These are phyloP conservation scores for Tetragonia tetragonoides DNA, from an alignment of 148 eudicot species.

Conservation along the genomic window DNA sequence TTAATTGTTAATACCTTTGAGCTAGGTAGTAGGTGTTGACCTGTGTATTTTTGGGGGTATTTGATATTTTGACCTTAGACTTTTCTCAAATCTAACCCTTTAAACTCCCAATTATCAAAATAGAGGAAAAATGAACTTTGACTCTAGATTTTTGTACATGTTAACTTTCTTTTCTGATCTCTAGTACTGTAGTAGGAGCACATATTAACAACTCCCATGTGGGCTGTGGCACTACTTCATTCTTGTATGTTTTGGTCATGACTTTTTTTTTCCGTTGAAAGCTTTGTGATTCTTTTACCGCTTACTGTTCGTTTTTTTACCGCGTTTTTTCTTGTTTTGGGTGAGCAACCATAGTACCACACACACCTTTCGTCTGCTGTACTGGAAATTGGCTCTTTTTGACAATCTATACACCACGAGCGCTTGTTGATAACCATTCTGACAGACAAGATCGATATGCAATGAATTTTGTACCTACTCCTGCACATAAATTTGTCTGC, in stretches of 20 bases:
- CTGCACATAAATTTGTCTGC: not conserved
- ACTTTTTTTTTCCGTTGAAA: not conserved
- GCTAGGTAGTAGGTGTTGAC: too few relatives aligned
- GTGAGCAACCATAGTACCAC: not conserved
- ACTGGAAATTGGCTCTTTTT: slow-evolving; percentile 15
- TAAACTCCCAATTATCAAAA: too few relatives aligned
- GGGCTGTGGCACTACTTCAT: too few relatives aligned
- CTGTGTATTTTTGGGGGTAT: too few relatives aligned
- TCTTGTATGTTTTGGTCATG: not conserved
- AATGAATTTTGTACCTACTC: slow-evolving; percentile 13
- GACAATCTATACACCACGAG: slow-evolving; percentile 3
- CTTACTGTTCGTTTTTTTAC: not conserved
- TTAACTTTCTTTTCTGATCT: too few relatives aligned
- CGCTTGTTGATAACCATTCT: slow-evolving; percentile 19
- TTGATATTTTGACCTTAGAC: too few relatives aligned
- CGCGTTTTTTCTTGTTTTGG: not conserved
- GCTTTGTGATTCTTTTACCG: not conserved
- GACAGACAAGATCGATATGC: slow-evolving; percentile 18
- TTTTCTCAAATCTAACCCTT: too few relatives aligned
- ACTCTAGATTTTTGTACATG: too few relatives aligned
- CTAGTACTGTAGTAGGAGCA: too few relatives aligned
- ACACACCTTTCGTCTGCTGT: not conserved
- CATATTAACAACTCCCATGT: too few relatives aligned
- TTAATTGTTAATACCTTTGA: too few relatives aligned
- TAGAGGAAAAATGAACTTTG: too few relatives aligned